Percentiles rank a stretch among this genome's conserved stretches.
Conservation (phyloP, 108 stramenopile genomes). For the Skeletonema marinoi region DNA sequence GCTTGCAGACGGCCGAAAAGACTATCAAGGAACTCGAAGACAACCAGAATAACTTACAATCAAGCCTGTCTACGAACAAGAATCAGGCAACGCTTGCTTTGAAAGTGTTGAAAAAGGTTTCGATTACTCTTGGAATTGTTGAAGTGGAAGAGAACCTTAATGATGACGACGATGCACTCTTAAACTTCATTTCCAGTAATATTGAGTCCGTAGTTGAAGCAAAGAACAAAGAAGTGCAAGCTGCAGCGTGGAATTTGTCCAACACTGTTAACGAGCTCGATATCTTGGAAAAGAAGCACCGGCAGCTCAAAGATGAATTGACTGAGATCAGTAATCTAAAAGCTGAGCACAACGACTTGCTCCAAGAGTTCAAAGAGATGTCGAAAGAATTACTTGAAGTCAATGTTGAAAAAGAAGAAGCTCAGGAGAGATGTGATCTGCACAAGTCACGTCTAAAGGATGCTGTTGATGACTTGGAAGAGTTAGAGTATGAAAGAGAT, state of each 20-base stretch:
- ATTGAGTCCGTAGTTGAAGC: background rate
- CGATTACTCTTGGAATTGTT: background rate
- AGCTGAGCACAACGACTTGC: slow-evolving; percentile 35
- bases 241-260: slow-evolving; percentile 18
- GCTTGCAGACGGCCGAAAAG: background rate
- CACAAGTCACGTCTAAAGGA: slow-evolving; percentile 36
- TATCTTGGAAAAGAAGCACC: slow-evolving; percentile 28
- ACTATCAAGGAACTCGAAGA: background rate
- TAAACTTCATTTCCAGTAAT: background rate
- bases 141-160: background rate
- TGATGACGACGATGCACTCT: slow-evolving; percentile 1
- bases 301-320: slow-evolving; percentile 26
- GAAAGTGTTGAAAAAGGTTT: background rate
- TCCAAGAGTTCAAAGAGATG: slow-evolving; percentile 6
- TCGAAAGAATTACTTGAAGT: slow-evolving; percentile 1
- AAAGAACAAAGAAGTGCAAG: slow-evolving; percentile 20
- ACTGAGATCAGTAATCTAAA: slow-evolving; percentile 13
- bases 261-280: slow-evolving; percentile 28
- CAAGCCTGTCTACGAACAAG: background rate
- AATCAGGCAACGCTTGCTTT: background rate
- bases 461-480: slow-evolving; percentile 47
- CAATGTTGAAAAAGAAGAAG: slow-evolving; percentile 15
- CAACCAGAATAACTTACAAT: background rate
- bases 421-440: slow-evolving; percentile 34
- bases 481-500: slow-evolving; percentile 40